Conservation (phyloP, 1,284 basidiomycete species). For the Volvariella volvacea region DNA sequence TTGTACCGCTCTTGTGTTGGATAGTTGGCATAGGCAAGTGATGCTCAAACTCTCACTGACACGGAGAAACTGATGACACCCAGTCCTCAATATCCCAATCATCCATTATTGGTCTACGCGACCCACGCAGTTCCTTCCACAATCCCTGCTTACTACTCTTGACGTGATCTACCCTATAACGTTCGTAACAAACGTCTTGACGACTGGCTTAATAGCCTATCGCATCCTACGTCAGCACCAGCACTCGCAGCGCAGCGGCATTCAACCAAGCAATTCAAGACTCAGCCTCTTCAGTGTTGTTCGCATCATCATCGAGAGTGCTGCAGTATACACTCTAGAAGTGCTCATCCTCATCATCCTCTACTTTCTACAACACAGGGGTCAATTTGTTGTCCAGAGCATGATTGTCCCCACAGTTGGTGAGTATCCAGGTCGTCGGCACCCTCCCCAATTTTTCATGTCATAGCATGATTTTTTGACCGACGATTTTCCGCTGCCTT, state of each 20-base stretch:
- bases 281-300: conserved; percentile 15
- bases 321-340: conserved; percentile 17
- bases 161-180: conserved; percentile 11
- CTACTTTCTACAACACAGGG: conserved; percentile 11
- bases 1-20: conserved; percentile 13
- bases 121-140: conserved; percentile 10
- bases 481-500: background rate
- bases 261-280: conserved; percentile 10
- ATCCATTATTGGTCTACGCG: conserved; percentile 12
- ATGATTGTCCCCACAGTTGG: conserved; percentile 21
- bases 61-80: background rate
- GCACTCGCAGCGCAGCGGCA: conserved; percentile 11
- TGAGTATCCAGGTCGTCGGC: conserved; percentile 11
- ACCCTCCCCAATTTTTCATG: background rate
- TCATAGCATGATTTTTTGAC: background rate
- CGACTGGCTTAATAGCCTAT: conserved; percentile 17
- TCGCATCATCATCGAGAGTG: conserved; percentile 19
- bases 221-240: conserved; percentile 18
- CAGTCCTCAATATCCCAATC: conserved; percentile 13
- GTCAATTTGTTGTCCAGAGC: conserved; percentile 13
- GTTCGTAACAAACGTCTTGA: conserved; percentile 18
- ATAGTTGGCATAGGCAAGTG: conserved; percentile 12
- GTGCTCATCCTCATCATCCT: conserved; percentile 16
- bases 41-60: background rate
- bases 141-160: conserved; percentile 9